Percentiles rank a stretch among this genome's conserved stretches.
These are phyloP conservation scores for Lactarius sp. DNA, from an alignment of 768 basidiomycete genomes.

Conservation along the genomic window DNA sequence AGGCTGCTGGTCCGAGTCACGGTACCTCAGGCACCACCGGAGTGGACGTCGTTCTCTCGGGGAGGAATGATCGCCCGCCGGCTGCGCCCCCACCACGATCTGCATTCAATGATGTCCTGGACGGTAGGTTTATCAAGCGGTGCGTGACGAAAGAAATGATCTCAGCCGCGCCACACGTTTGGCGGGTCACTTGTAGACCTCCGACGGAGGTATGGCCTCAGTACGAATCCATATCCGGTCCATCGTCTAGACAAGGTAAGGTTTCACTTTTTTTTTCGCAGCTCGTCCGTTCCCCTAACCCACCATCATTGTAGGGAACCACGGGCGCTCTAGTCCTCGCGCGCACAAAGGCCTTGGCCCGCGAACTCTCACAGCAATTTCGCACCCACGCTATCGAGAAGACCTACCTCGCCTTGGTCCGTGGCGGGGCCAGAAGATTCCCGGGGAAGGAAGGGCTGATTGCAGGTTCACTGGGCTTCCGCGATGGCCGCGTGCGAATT, in stretches of 20 bases:
- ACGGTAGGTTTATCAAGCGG: not conserved
- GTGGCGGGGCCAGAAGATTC: conserved; percentile 5
- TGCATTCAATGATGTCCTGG: conserved; percentile 4
- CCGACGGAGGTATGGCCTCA: not conserved
- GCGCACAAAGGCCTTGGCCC: conserved; percentile 14
- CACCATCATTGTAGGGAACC: conserved; percentile 12
- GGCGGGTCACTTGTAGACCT: conserved; percentile 5
- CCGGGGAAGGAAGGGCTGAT: conserved; percentile 9
- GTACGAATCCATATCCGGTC: conserved; percentile 20
- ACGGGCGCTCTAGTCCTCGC: conserved; percentile 24
- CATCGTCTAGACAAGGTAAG: conserved; percentile 26
- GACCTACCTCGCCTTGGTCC: conserved; percentile 23
- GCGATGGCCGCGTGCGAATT: conserved; percentile 20
- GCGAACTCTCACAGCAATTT: conserved; percentile 24
- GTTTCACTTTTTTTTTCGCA: too few species aligned
- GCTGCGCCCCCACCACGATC: not conserved
- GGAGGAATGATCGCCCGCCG: not conserved
- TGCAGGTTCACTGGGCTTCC: not conserved
- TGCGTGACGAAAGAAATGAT: not conserved
- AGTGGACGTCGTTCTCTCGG: not conserved
- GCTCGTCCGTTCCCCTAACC: too few species aligned
- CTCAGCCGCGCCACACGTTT: not conserved
- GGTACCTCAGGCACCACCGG: not conserved
- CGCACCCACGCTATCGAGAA: conserved; percentile 17
- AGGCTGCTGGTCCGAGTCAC: conserved; percentile 2